Evolutionary conservation across 139 green algal species (phyloP).

Genomic region (Micromonas commoda): DNA sequence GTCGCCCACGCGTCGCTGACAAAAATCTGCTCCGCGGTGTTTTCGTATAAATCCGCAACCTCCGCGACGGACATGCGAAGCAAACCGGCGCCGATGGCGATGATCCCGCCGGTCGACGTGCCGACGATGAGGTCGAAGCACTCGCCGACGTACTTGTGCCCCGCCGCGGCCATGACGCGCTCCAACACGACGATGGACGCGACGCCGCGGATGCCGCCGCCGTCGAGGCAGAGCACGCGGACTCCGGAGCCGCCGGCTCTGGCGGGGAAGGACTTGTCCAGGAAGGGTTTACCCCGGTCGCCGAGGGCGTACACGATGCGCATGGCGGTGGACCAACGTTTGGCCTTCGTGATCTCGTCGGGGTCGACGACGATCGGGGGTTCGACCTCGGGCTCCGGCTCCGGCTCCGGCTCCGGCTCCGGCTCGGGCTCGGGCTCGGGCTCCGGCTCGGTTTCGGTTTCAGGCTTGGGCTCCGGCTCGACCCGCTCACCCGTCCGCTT

Average conservation of each 20-base stretch:
- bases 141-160: conserved; percentile 50
- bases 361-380: not conserved
- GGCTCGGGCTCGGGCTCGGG: too few relatives aligned
- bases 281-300: not conserved
- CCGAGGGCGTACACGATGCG: conserved; percentile 6
- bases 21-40: conserved; percentile 11
- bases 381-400: not conserved
- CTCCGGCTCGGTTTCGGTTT: not conserved
- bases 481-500: too few relatives aligned
- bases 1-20: not conserved
- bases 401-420: not conserved
- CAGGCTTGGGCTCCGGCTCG: too few relatives aligned
- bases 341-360: not conserved
- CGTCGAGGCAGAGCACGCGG: conserved; percentile 85
- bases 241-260: conserved; percentile 31
- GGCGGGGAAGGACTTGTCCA: not conserved
- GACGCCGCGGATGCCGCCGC: conserved; percentile 87
- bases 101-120: conserved; percentile 67
- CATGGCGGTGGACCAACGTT: not conserved
- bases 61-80: conserved; percentile 17
- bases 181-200: conserved; percentile 67
- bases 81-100: conserved; percentile 55
- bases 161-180: conserved; percentile 56
- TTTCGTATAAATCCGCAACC: not conserved
- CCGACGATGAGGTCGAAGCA: conserved; percentile 90